Base-by-base conservation (phyloP, 345 rosid species). In the Jatropha curcas region DNA sequence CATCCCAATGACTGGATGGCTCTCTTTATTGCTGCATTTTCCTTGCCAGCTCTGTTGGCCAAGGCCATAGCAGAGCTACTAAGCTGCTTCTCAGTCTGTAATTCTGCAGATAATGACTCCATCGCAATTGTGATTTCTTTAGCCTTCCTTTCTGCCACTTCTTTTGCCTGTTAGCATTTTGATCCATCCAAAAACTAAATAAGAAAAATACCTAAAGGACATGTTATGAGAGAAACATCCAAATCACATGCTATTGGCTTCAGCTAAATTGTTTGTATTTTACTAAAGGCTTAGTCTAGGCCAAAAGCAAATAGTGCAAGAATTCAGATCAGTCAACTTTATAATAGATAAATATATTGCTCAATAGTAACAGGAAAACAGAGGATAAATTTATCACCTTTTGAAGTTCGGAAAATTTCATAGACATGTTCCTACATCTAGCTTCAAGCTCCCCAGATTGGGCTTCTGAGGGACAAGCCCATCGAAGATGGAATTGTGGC, bases 401-500 rank as follows among this genome's bases (percentile, higher is more conserved):
- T 77, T 88, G 88, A 77, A 91, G 73, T 72, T 92, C 96, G 27
- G 86, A 85, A 69, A 86, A 80, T 67, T 78, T 88, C 27, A 75
- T 27, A 27, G 85, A 79, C 91, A 89, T 85, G 77, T 83, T 83
- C 79, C 96, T 86, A 82, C 87, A 91, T 59, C 80, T 90, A 56
- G 78, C 84, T 74, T 92, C 98, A 28, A 86, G 82, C 78, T 92
- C 97, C 70, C 87, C 88, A 68, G 90, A 78, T 59, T 85, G 83
- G 72, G 94, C 90, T 86, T 92, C 99, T 2, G 81, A 68, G 41
- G 97, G 97, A 71, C 98, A 95, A 65, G 97, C 94, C 99, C 99
- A 95, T 24, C 99, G 94, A 60, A 95, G 97, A 83, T 92, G 98
- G 81, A 92, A 95, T 60, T 88, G 94, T 25, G 99, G 98, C 99